phyloP scores from a whole-genome alignment of 352 stramenopile genomes.

The Pythium brachiatum region DNA sequence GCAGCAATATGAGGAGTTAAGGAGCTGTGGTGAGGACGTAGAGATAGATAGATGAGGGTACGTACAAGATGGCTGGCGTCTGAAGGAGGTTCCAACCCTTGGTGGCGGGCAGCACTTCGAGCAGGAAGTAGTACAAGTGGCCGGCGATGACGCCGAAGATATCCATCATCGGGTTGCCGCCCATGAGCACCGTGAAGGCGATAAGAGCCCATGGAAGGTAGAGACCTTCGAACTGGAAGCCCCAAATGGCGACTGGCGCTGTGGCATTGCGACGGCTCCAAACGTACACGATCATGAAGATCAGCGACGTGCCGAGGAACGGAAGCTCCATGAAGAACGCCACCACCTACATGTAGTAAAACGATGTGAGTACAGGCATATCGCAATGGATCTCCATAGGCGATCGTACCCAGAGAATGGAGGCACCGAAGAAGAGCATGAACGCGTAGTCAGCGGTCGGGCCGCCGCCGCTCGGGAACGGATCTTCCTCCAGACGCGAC shows the following conservation, averaged over 20 bases:
- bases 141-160: conserved; percentile 82
- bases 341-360: conserved; percentile 45
- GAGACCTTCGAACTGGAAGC: conserved; percentile 84
- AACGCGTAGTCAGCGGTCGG: conserved; percentile 88
- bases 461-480: conserved; percentile 75
- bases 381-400: not conserved
- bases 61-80: conserved; percentile 81
- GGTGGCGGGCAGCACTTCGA: conserved; percentile 83
- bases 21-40: not conserved
- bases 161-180: conserved; percentile 85
- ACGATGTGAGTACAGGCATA: not conserved
- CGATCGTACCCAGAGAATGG: conserved; percentile 63
- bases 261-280: conserved; percentile 88
- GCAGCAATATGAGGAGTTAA: not conserved
- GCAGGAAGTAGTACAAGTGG: conserved; percentile 89
- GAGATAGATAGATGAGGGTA: not conserved
- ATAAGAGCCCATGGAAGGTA: conserved; percentile 90
- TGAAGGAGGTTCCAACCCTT: conserved; percentile 85
- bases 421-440: conserved; percentile 85
- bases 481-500: conserved; percentile 77
- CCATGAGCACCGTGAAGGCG: conserved; percentile 85
- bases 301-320: conserved; percentile 82
- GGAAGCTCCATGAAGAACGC: conserved; percentile 81
- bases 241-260: conserved; percentile 79
- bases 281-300: conserved; percentile 92